Conservation (phyloP, 148 eudicot species). For the Vaccinium darrowii region DNA sequence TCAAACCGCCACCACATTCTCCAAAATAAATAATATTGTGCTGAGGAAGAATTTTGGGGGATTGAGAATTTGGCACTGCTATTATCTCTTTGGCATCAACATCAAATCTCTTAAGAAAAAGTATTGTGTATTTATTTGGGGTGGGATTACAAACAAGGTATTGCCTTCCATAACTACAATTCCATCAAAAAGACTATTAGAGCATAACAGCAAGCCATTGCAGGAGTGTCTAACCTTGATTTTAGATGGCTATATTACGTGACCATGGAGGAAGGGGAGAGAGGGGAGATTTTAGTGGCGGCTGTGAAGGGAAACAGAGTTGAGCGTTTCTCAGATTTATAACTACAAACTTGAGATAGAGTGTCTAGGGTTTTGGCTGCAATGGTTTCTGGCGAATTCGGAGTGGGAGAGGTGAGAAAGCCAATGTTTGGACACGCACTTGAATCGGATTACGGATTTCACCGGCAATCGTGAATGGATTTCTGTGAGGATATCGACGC, state of each 20-base stretch:
- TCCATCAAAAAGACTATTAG: too few species aligned
- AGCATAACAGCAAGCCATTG: background rate
- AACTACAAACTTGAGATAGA: background rate
- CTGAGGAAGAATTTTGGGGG: background rate
- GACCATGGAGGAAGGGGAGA: background rate
- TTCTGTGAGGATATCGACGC: background rate
- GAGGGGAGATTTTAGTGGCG: background rate
- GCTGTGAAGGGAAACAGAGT: background rate
- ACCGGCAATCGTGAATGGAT: background rate
- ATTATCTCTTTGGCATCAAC: too few species aligned
- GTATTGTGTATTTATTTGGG: background rate
- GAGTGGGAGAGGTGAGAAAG: background rate
- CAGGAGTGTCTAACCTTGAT: background rate
- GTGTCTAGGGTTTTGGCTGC: background rate
- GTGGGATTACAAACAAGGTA: background rate
- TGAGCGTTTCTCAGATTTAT: background rate
- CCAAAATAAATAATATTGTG: background rate
- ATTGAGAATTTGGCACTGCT: background rate
- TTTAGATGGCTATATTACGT: background rate
- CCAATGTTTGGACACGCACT: constrained; percentile 8
- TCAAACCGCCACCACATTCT: background rate
- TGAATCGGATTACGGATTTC: background rate
- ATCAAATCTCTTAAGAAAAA: too few species aligned
- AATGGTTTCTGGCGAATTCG: too few species aligned
- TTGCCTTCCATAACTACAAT: background rate